Conservation (phyloP, 2,329 filamentous ascomycete genomes). For the Teratosphaeria epicoccoides region DNA sequence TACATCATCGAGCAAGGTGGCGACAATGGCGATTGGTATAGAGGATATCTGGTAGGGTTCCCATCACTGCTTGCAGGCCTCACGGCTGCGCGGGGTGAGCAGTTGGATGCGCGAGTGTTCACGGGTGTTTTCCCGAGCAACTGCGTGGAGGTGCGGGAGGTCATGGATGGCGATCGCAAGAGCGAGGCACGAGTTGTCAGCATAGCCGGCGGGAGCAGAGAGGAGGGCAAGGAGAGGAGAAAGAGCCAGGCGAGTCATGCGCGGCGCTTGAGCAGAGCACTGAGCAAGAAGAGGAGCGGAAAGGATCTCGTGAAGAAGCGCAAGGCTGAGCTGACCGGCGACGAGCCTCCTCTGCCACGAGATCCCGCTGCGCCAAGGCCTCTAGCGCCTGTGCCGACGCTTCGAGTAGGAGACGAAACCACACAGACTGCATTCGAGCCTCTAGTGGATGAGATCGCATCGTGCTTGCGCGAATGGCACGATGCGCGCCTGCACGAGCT, state of each 20-base stretch:
- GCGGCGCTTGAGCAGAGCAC: constrained; percentile 19
- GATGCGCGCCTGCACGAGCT: constrained; percentile 92
- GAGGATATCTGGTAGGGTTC: constrained; percentile 88
- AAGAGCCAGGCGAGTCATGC: constrained; percentile 22
- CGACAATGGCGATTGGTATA: constrained; percentile 75
- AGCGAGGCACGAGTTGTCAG: constrained; percentile 13
- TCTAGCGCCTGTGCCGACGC: constrained; percentile 86
- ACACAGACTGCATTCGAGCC: constrained; percentile 82
- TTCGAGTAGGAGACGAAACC: constrained; percentile 95
- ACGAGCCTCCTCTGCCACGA: constrained; percentile 33
- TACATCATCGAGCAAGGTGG: constrained; percentile 98
- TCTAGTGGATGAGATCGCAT: constrained; percentile 93
- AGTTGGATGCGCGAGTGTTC: constrained; percentile 89
- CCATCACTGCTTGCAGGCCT: constrained; percentile 85
- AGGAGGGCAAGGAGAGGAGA: constrained; percentile 11
- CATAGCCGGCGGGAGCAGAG: constrained; percentile 5
- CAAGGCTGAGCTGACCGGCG: constrained; percentile 7
- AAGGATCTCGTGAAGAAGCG: constrained; percentile 15
- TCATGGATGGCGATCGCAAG: constrained; percentile 53
- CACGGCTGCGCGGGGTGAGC: constrained; percentile 83
- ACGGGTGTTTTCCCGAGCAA: constrained; percentile 95
- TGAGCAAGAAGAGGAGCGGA: constrained; percentile 20
- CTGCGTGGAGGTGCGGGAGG: constrained; percentile 89
- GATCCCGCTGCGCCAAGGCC: constrained; percentile 64
- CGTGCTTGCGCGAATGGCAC: constrained; percentile 95